Base-by-base conservation (phyloP, 345 rosid genomes). In the Firmiana major region DNA sequence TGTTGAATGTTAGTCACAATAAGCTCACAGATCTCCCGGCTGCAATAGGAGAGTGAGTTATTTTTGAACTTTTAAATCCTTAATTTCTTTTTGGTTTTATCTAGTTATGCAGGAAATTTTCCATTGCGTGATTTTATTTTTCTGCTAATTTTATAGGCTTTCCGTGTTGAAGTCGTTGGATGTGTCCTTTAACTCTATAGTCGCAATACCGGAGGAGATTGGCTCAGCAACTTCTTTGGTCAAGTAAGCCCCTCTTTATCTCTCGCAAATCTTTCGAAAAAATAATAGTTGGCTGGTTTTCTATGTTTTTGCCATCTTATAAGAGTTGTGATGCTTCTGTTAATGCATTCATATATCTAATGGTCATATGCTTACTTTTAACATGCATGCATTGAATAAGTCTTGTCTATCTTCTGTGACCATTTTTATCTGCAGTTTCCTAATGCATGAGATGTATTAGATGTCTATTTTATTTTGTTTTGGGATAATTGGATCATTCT, bases 1-100 rank as follows among this genome's bases (percentile, higher is more conserved):
- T 93, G 67, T 76, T 95, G 67, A 95, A 95, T 85, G 87, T 95
- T 55, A 93, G 96, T 83, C 90, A 92, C 71, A 95, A 95, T 74
- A 89, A 87, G 36, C 91, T 95, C 31, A 54, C 90, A 24, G 78
- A 78, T 16, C 93, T 95, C 78, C 99, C 99, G 0, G 88, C 86
- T 68, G 94, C 93, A 0, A 83, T 93, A 9, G 98, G 98, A 82
- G 90, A 90, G 99, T 95, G 81, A 87, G 98, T 88, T 48, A 49
- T 74, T 60, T 49, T 13, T 12, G 46, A 17, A 21, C 58, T 46
- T 16, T 59, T 31, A 34, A 43, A 24, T 51, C 26, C 68, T 54
- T 68, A 6, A 34, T 49, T 45, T 73, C 22, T 7, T 17, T 19
- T 0, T 69, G 5, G 13, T 19, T 21, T 69, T 67, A 34, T 57